Evolutionary conservation across 257 asterid genomes (phyloP), one percentile per base, ranked within the genome.

Genomic region (Fraxinus cuspidata): DNA sequence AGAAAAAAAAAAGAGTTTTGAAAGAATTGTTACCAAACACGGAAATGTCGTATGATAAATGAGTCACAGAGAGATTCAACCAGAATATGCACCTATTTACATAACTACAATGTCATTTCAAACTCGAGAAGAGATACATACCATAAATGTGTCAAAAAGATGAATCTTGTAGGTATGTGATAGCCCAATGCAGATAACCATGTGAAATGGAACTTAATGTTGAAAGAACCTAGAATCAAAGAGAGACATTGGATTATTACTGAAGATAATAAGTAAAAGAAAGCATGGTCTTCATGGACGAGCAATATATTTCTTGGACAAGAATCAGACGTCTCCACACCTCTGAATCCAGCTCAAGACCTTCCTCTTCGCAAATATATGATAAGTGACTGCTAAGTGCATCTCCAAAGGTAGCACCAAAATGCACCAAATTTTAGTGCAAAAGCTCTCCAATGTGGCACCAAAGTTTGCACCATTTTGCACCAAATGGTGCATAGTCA

Each of bases 131-230:
- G 12, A 37, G 6, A 35, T 35, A 56, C 28, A 21, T 56, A 58
- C 38, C 34, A 7, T 25, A 66, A 27, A 31, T 47, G 49, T 64
- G 47, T n/a, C 42, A 63, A 83, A 72, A 76, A 81, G 56, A 35
- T n/a, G 40, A 44, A 79, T 77, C 92, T 79, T 94, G 99, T 76
- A 92, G 86, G 86, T 88, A 94, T 64, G 98, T 93, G 79, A 95
- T 95, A 63, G 96, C 98, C 77, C 96, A 89, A 27, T 96, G 92
- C 65, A 95, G 84, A 84, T 95, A 97, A 75, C 99, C 99, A 84
- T 90, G 98, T 21, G 99, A 92, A 78, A 95, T 92, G 74, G 94
- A 85, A 83, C 96, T 90, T 80, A 95, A 85, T 72, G 97, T 87
- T 78, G 94, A 83, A 83, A 92, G 96, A 35, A 4, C 32, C 32